Conservation (phyloP, 108 stramenopile species). For the Chaetoceros tenuissimus region DNA sequence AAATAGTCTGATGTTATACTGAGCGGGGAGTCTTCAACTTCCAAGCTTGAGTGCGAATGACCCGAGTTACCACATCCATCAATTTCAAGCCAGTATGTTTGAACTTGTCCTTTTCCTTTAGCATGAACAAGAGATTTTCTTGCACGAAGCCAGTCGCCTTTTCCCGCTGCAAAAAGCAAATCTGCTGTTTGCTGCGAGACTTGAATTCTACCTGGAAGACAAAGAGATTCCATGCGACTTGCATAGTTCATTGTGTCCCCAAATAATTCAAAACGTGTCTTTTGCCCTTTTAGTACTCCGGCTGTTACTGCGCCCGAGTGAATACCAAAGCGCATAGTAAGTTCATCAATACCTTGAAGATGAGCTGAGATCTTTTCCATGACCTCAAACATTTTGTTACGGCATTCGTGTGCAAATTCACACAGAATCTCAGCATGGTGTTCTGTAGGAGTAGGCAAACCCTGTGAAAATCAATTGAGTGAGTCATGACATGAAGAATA, state of each 20-base stretch:
- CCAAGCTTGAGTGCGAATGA: too few species aligned
- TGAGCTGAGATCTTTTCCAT: slow-evolving; percentile 8
- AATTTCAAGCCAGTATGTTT: slow-evolving; percentile 47
- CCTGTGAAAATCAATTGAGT: neutral
- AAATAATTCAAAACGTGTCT: slow-evolving; percentile 52
- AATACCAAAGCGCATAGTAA: slow-evolving; percentile 41
- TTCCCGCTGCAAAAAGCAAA: slow-evolving; percentile 27
- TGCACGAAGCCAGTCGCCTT: slow-evolving; percentile 30
- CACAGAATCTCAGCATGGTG: slow-evolving; percentile 47
- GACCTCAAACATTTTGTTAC: slow-evolving; percentile 27
- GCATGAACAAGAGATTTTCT: slow-evolving; percentile 27
- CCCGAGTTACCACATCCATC: too few species aligned
- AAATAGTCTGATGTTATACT: too few species aligned
- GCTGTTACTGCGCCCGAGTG: slow-evolving; percentile 56
- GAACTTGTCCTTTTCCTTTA: slow-evolving; percentile 51
- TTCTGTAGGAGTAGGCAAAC: slow-evolving; percentile 11
- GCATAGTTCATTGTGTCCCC: slow-evolving; percentile 70
- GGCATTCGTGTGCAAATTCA: slow-evolving; percentile 42
- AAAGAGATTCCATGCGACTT: slow-evolving; percentile 47
- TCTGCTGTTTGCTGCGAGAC: slow-evolving; percentile 40
- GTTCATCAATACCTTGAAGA: slow-evolving; percentile 23
- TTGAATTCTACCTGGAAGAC: slow-evolving; percentile 35
- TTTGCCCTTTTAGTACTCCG: slow-evolving; percentile 49
- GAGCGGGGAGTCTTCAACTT: too few species aligned
- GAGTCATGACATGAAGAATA: neutral